Percentiles rank a stretch among this genome's conserved stretches.
phyloP scores from a whole-genome alignment of 164 flowering plant species.

The Stephania cephalantha region DNA sequence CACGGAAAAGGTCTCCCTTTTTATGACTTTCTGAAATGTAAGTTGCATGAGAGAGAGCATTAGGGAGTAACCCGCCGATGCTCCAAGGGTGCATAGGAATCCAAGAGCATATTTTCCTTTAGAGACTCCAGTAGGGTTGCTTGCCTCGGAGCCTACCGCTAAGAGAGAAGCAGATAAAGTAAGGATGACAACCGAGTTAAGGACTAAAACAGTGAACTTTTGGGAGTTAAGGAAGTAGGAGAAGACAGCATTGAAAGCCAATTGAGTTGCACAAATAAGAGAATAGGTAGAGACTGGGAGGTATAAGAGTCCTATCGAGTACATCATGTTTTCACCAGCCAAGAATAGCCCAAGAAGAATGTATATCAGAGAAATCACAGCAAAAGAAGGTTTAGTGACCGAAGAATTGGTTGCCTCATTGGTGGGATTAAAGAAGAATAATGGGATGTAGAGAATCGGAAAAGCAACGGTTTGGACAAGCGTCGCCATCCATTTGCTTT shows the following conservation, averaged over 20 bases:
- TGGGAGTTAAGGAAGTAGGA: constrained; percentile 18
- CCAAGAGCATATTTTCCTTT: constrained; percentile 17
- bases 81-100: constrained; percentile 24
- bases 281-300: constrained; percentile 23
- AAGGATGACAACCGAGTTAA: constrained; percentile 17
- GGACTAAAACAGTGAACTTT: constrained; percentile 14
- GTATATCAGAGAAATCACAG: not conserved
- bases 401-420: not conserved
- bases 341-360: not conserved
- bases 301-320: constrained; percentile 12
- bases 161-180: constrained; percentile 20
- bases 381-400: not conserved
- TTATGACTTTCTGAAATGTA: constrained; percentile 20
- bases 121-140: constrained; percentile 7
- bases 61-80: constrained; percentile 24
- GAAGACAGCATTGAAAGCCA: constrained; percentile 22
- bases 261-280: constrained; percentile 21
- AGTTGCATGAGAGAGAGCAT: constrained; percentile 23
- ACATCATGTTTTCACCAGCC: constrained; percentile 2
- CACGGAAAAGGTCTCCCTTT: constrained; percentile 14
- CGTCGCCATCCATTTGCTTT: constrained; percentile 6
- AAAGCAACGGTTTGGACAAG: not conserved
- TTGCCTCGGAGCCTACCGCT: constrained; percentile 16
- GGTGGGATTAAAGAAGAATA: not conserved
- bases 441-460: not conserved